Base-by-base conservation (phyloP, 176 grass and related monocot species). In the Oryza officinalis region DNA sequence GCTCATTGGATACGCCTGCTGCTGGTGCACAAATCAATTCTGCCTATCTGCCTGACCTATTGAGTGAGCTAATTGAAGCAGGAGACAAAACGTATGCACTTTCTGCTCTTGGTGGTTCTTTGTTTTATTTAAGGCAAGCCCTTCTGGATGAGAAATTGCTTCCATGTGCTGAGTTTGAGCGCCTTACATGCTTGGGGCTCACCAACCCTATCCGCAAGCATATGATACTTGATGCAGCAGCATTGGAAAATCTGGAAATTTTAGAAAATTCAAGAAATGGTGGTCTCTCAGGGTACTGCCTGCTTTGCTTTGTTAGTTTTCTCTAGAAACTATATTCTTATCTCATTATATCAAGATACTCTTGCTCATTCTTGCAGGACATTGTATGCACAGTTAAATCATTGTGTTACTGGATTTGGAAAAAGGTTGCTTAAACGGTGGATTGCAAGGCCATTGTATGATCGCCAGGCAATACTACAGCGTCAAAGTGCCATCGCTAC, bases 161-260 rank as follows among this genome's bases (percentile, higher is more conserved):
- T 25, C 94, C 88, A 72, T 88, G 87, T 90, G 93, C 92, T 75
- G 87, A 88, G 74, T 98, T 98, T 90, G 91, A 93, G 81, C 75
- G 64, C 63, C 91, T 98, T 82, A 81, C 91, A 65, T 93, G 91
- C 75, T 89, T 65, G 23, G 73, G 75, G 37, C 41, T 84, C 74
- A 71, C 45, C 82, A 91, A 83, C 41, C 80, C 57, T 72, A 74
- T 86, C 49, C 85, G 22, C 63, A 95, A 93, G 77, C 67, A 92
- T 89, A 95, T 98, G 96, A 87, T 95, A 80, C 93, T 98, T 31
- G 96, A 98, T 89, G 86, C 96, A 67, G 88, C 93, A 64, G 96
- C 91, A n/a, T 80, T 98, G 25, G 96, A 98, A 84, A 98, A 98
- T 89, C 80, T 98, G 37, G 96, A 98, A 67, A 86, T 98, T 68